Evolutionary conservation across 2,329 filamentous ascomycete genomes (phyloP).

Genomic region (Rutstroemia sydowiana): DNA sequence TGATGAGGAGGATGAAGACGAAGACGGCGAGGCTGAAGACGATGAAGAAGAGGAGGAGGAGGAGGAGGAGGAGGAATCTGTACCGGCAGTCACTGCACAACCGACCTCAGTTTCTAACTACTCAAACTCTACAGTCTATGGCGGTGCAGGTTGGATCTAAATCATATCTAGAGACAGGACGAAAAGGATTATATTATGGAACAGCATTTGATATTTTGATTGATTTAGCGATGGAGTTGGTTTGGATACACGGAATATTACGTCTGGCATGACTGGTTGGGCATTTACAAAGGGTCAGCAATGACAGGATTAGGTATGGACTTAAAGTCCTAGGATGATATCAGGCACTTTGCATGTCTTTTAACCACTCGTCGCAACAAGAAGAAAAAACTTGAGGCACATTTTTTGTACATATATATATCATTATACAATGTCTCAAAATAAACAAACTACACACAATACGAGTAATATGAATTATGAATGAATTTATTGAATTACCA

Average conservation of each 20-base stretch:
- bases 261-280: neutral
- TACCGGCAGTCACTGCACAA: neutral
- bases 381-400: too few relatives aligned
- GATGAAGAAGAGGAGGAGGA: conserved; percentile 18
- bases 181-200: conserved; percentile 1
- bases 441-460: too few relatives aligned
- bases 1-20: conserved; percentile 46
- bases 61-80: neutral
- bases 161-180: too few relatives aligned
- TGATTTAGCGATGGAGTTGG: conserved; percentile 9
- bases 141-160: conserved; percentile 5
- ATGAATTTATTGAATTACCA: neutral
- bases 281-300: neutral
- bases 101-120: neutral
- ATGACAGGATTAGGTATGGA: neutral
- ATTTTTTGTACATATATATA: too few relatives aligned
- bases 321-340: too few relatives aligned
- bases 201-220: conserved; percentile 3
- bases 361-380: too few relatives aligned
- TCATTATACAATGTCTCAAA: too few relatives aligned
- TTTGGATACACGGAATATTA: neutral
- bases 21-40: conserved; percentile 28
- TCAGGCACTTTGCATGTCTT: neutral
- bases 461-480: neutral
- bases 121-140: conserved; percentile 2